These are phyloP conservation scores for Mrakia frigida DNA, from an alignment of 768 basidiomycete genomes.

Conservation along the genomic window DNA sequence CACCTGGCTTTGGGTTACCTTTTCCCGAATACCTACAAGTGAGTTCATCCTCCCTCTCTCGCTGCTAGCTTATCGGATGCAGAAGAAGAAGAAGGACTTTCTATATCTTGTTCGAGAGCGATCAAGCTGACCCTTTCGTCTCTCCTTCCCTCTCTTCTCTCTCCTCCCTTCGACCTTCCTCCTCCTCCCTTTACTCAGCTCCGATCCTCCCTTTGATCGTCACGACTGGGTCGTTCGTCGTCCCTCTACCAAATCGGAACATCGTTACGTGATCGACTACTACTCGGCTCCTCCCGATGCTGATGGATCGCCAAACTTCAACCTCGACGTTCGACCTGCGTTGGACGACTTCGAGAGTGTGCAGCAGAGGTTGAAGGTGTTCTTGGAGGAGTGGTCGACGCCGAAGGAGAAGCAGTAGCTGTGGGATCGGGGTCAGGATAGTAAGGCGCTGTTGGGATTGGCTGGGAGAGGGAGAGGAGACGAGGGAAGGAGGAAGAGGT, in stretches of 20 bases:
- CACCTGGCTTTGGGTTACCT: slow-evolving; percentile 83
- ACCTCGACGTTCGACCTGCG: slow-evolving; percentile 90
- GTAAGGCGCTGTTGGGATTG: no score
- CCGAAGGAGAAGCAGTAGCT: slow-evolving; percentile 8
- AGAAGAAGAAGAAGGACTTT: not conserved
- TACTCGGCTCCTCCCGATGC: slow-evolving; percentile 85
- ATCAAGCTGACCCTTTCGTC: not conserved
- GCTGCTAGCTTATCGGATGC: no score
- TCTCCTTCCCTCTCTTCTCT: not conserved
- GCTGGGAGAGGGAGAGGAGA: no score
- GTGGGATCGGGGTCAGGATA: no score
- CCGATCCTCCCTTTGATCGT: slow-evolving; percentile 90
- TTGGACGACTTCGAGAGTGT: slow-evolving; percentile 76
- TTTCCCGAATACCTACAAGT: slow-evolving; percentile 87
- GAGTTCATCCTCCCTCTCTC: slow-evolving; percentile 40
- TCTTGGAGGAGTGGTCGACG: slow-evolving; percentile 39
- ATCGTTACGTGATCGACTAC: slow-evolving; percentile 97
- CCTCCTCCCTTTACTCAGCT: slow-evolving; percentile 49
- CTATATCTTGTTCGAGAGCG: no score
- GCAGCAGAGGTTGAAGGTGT: slow-evolving; percentile 58
- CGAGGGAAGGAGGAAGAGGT: no score
- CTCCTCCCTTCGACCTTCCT: not conserved
- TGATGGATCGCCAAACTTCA: slow-evolving; percentile 91
- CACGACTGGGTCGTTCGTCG: slow-evolving; percentile 96
- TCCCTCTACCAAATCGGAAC: slow-evolving; percentile 56